These are phyloP conservation scores for Lentinula raphanica DNA, from an alignment of 768 basidiomycete species.

Conservation along the genomic window DNA sequence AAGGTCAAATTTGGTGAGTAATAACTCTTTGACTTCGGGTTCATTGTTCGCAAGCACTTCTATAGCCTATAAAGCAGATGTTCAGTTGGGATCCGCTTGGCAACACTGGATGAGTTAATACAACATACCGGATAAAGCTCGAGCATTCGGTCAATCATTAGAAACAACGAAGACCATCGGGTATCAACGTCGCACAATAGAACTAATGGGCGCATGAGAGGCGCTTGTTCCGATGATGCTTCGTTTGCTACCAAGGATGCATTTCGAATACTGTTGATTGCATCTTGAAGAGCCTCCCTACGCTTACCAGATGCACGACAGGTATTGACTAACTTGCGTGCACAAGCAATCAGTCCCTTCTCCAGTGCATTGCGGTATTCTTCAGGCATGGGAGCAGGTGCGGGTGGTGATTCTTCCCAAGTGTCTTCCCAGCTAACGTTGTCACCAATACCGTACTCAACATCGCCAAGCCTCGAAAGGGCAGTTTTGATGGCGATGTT, in stretches of 20 bases:
- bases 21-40: too few relatives aligned
- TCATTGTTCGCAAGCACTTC: too few relatives aligned
- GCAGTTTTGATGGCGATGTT: slow-evolving; percentile 20
- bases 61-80: too few relatives aligned
- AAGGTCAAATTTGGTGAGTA: too few relatives aligned
- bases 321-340: slow-evolving; percentile 21
- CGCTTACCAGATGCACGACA: slow-evolving; percentile 27
- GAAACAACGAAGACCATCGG: slow-evolving; percentile 29
- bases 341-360: slow-evolving; percentile 19
- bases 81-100: too few relatives aligned
- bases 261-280: slow-evolving; percentile 15
- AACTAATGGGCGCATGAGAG: slow-evolving; percentile 14
- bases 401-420: neutral
- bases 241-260: neutral
- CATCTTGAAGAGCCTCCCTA: slow-evolving; percentile 18
- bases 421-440: neutral
- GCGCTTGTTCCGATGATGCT: too few relatives aligned
- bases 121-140: slow-evolving; percentile 25
- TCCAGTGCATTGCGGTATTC: slow-evolving; percentile 17
- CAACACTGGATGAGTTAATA: too few relatives aligned
- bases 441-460: slow-evolving; percentile 5
- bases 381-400: neutral
- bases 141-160: too few relatives aligned
- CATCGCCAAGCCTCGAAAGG: slow-evolving; percentile 12
- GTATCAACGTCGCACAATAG: slow-evolving; percentile 28